Base-by-base conservation (phyloP, 148 eudicot species). In the Selenicereus undatus region DNA sequence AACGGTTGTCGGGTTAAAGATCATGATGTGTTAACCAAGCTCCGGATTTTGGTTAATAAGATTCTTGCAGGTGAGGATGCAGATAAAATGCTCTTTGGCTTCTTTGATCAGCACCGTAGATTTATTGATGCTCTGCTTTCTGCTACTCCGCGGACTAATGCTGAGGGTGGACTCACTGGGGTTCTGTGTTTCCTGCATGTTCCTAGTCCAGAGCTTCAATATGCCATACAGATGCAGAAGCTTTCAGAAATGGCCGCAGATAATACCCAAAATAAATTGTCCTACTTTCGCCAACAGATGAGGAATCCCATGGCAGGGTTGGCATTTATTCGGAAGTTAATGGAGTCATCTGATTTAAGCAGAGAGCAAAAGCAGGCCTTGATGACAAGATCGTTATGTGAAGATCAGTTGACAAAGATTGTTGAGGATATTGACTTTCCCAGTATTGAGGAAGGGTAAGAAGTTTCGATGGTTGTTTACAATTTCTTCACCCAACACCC, bases 391-490 rank as follows among this genome's bases (percentile, higher is more conserved):
- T 78, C 83, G 66, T 82, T 91, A 79, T 94, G 98, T 83, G 91
- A 81, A 65, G 93, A 91, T 78, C 98, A 94, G 65, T 84, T 93
- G 74, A 85, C 88, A 81, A 90, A 89, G 81, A 86, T 94, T 66
- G 79, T 88, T 58, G 89, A 90, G 83, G 94, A 94, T 77, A 86
- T 86, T 78, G 97, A 93, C 79, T 87, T 94, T 71, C 86, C 89
- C 76, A 91, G 90, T 78, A 91, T 91, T 43, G 98, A 94, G 86
- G 95, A 91, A 90, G 86, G 98, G 98, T 94, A 93, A 3, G 84
- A 66, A 62, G 27, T 71, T 71, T 21, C 26, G 9, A 27, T 30
- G 58, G 29, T 51, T 12, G 22, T 72, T 72, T 11, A 36, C 10
- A 18, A 14, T 35, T 35, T 71, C 45, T 71, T 1, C 68, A 0